These are phyloP conservation scores for Thalassiosira mediterranea DNA, from an alignment of 352 stramenopile genomes.

Conservation along the genomic window DNA sequence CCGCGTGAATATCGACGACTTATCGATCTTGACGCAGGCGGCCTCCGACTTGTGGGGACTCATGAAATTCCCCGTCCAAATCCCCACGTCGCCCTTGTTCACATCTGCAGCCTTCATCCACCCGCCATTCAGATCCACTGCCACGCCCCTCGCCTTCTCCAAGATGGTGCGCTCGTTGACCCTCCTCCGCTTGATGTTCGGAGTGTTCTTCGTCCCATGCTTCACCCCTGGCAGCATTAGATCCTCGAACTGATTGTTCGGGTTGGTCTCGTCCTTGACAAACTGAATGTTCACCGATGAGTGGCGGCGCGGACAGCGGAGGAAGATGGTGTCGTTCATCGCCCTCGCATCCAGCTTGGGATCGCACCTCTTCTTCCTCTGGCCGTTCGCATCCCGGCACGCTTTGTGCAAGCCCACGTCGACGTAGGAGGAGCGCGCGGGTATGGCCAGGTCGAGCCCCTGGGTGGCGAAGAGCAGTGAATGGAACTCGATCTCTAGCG, in stretches of 20 bases:
- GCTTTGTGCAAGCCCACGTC: constrained; percentile 27
- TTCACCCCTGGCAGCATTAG: background rate
- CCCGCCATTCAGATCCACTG: constrained; percentile 10
- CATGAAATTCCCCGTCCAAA: constrained; percentile 16
- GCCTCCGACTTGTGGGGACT: constrained; percentile 18
- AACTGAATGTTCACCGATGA: constrained; percentile 17
- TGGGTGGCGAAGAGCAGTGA: constrained; percentile 69
- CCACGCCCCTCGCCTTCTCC: constrained; percentile 17
- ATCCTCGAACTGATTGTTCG: background rate
- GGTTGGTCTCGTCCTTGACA: constrained; percentile 6
- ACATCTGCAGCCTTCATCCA: constrained; percentile 7
- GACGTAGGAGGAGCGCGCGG: constrained; percentile 28
- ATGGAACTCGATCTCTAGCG: constrained; percentile 31
- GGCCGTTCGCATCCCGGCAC: constrained; percentile 15
- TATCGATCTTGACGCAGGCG: constrained; percentile 32
- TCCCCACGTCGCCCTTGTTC: constrained; percentile 12
- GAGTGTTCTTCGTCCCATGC: background rate
- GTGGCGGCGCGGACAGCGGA: constrained; percentile 29
- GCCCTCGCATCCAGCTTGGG: constrained; percentile 19
- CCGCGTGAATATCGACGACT: constrained; percentile 8
- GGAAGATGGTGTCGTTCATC: constrained; percentile 30
- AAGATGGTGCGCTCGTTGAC: constrained; percentile 5
- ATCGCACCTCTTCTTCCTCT: constrained; percentile 39
- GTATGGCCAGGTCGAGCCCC: constrained; percentile 70
- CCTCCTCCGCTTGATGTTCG: background rate